A percentile compares a stretch with the other conserved stretches of the same genome.
phyloP scores from a whole-genome alignment of 345 rosid species.

The Brassica cretica region DNA sequence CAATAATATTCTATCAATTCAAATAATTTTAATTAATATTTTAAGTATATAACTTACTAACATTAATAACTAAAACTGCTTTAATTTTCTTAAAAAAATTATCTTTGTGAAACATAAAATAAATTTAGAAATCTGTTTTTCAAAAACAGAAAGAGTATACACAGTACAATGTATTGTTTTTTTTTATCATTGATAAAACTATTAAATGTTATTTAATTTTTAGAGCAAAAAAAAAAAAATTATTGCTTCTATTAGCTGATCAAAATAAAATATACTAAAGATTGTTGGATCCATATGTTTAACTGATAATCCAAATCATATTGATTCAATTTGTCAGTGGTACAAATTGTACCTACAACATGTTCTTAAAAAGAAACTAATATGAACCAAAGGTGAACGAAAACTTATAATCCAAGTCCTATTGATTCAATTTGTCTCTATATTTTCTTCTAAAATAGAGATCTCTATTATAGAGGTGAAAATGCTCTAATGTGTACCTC shows the following conservation, averaged over 20 bases:
- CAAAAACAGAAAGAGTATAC: not conserved
- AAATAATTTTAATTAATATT: too few species aligned
- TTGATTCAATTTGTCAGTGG: not conserved
- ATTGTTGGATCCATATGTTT: not conserved
- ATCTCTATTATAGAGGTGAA: too few species aligned
- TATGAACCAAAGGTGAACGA: too few species aligned
- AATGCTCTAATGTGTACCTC: too few species aligned
- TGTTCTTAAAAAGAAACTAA: not conserved
- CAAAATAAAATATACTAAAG: not conserved
- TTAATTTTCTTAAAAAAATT: too few species aligned
- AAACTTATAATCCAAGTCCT: too few species aligned
- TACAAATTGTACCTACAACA: not conserved
- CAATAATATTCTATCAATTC: too few species aligned
- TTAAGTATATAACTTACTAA: not conserved
- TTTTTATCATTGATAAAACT: not conserved
- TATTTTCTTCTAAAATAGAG: too few species aligned
- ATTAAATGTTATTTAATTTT: not conserved
- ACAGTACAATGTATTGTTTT: not conserved
- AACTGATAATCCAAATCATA: not conserved
- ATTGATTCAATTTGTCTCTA: too few species aligned
- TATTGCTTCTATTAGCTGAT: not conserved
- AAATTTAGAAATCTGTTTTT: too few species aligned
- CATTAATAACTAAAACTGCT: not conserved
- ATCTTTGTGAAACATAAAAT: not conserved
- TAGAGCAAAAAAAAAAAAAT: not conserved